Evolutionary conservation across 352 stramenopile species (phyloP), one percentile per base, ranked within the genome.

Genomic region (Pythium folliculosum): DNA sequence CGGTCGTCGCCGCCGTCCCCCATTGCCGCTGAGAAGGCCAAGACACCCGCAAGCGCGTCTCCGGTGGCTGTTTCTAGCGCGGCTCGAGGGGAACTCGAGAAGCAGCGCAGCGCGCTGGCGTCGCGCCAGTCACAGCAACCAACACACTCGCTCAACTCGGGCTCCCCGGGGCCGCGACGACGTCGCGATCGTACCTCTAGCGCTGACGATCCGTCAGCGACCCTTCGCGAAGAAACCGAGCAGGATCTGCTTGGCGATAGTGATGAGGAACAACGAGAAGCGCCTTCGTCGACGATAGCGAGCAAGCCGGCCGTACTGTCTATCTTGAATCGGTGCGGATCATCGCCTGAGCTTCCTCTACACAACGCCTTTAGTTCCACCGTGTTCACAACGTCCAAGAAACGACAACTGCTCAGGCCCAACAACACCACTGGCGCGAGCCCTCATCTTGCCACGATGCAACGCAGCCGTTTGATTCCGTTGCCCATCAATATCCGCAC

Each of bases 371-470:
- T 75, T 13, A 88, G 78, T 55, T 57, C 81, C 0, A 61, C 32
- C 1, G 84, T 90, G 9, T 92, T 88, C 61, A 89, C 77, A 45
- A 90, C 84, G 3, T 82, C 81, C 8, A 90, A 90, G 67, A 91
- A 91, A 64, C 69, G 82, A 3, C 70, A 79, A 2, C 37, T 87
- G 9, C 68, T 80, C 57, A 70, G 71, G 43, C 62, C 69, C 1
- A 53, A 35, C 0, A 66, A 60, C 14, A 62, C 57, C 43, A 67
- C n/a, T 6, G 75, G 77, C 25, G 65, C 71, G 43, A 78, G 78
- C 21, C 71, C 78, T 2, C 82, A 86, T 32, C 61, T 79, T 17
- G 64, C 71, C 21, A 65, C 74, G 5, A 56, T 89, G 40, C 80
- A 90, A 54, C 78, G 77, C 25, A 88, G 80, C 54, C 74, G 84